phyloP scores from a whole-genome alignment of 768 basidiomycete genomes.

The Auriscalpium microsporum region DNA sequence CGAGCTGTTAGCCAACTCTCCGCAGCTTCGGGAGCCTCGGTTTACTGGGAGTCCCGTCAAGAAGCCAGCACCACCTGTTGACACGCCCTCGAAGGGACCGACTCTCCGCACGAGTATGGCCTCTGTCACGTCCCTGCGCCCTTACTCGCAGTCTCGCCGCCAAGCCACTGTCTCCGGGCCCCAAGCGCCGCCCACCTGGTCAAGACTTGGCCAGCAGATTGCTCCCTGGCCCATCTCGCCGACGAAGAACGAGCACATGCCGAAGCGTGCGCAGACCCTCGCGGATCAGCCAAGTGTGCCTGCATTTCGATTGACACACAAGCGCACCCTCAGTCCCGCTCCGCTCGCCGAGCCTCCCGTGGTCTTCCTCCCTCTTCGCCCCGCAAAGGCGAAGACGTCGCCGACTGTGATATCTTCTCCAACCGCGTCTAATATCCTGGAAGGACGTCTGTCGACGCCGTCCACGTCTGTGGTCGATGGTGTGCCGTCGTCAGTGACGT shows the following conservation, averaged over 20 bases:
- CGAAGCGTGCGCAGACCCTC: slow-evolving; percentile 20
- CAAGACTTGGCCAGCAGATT: slow-evolving; percentile 43
- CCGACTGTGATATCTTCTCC: background rate
- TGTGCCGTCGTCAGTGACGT: background rate
- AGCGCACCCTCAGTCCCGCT: slow-evolving; percentile 47
- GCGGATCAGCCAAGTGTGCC: background rate
- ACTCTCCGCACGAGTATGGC: slow-evolving; percentile 28
- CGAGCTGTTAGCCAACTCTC: slow-evolving; percentile 13
- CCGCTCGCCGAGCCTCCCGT: slow-evolving; percentile 50
- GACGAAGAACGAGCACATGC: slow-evolving; percentile 23
- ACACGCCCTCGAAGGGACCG: slow-evolving; percentile 21
- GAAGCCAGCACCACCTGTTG: slow-evolving; percentile 13
- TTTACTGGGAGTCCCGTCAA: slow-evolving; percentile 27
- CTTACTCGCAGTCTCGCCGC: slow-evolving; percentile 34
- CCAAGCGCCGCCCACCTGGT: slow-evolving; percentile 2
- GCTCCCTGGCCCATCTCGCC: slow-evolving; percentile 51
- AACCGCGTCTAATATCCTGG: background rate
- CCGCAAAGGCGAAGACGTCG: slow-evolving; percentile 29
- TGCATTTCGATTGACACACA: slow-evolving; percentile 30
- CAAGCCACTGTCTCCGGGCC: slow-evolving; percentile 7
- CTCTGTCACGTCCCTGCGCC: slow-evolving; percentile 41
- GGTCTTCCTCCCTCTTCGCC: slow-evolving; percentile 51
- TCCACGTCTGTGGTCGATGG: background rate
- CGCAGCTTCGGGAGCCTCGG: slow-evolving; percentile 1
- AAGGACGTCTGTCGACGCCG: background rate